phyloP scores from a whole-genome alignment of 345 rosid species.

The Boechera stricta region DNA sequence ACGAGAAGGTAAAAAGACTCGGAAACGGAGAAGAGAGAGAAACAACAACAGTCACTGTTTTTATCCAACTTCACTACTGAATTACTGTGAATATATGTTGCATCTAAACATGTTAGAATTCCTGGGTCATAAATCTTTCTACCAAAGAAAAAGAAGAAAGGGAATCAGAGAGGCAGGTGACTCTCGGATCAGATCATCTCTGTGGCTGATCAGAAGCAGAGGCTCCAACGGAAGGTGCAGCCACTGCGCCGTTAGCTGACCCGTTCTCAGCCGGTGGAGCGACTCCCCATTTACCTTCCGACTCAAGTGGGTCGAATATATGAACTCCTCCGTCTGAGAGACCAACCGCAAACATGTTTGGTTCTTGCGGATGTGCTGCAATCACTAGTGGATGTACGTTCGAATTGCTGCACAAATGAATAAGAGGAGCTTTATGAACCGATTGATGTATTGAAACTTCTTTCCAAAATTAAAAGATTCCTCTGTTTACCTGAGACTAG shows the following conservation, averaged over 20 bases:
- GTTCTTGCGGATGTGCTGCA: slow-evolving; percentile 95
- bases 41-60: neutral
- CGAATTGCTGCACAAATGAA: slow-evolving; percentile 60
- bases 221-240: slow-evolving; percentile 73
- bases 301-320: slow-evolving; percentile 90
- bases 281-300: slow-evolving; percentile 95
- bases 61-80: slow-evolving; percentile 15
- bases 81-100: slow-evolving; percentile 33
- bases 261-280: slow-evolving; percentile 92
- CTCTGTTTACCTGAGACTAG: slow-evolving; percentile 73
- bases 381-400: slow-evolving; percentile 86
- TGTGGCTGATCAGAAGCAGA: slow-evolving; percentile 85
- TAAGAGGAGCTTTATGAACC: neutral
- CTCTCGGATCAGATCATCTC: slow-evolving; percentile 57
- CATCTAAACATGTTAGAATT: slow-evolving; percentile 46
- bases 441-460: neutral
- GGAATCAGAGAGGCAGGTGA: slow-evolving; percentile 14
- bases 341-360: slow-evolving; percentile 93
- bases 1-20: neutral
- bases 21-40: neutral
- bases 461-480: neutral
- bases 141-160: slow-evolving; percentile 19
- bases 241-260: slow-evolving; percentile 64
- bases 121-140: slow-evolving; percentile 35
- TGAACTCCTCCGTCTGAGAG: slow-evolving; percentile 97